phyloP scores from a whole-genome alignment of 495 filamentous ascomycete species.

The Evernia prunastri region DNA sequence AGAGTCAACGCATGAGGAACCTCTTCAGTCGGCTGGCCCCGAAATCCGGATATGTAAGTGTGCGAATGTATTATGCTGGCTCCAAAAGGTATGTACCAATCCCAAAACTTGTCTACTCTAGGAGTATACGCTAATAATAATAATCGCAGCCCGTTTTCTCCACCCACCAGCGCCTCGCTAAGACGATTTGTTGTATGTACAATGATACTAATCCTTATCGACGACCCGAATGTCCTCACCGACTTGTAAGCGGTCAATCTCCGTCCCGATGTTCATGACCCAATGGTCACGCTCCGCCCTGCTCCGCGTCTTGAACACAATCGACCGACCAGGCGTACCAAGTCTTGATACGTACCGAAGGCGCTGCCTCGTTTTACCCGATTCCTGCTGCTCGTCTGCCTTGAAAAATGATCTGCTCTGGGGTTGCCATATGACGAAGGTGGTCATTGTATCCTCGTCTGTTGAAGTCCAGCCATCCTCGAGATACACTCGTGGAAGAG shows the following conservation, averaged over 20 bases:
- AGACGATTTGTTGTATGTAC: neutral
- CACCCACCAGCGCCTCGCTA: constrained; percentile 30
- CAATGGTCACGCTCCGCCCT: constrained; percentile 68
- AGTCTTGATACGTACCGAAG: constrained; percentile 49
- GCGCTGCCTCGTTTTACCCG: constrained; percentile 38
- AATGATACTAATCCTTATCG: constrained; percentile 19
- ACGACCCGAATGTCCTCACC: constrained; percentile 57
- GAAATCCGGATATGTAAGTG: neutral
- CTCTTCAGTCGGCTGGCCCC: neutral
- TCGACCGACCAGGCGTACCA: constrained; percentile 56
- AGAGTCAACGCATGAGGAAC: neutral
- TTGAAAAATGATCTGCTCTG: constrained; percentile 54
- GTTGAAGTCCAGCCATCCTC: constrained; percentile 59
- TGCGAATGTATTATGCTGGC: neutral
- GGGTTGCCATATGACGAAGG: constrained; percentile 69
- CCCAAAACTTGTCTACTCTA: neutral
- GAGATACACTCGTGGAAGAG: constrained; percentile 58
- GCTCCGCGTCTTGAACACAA: constrained; percentile 66
- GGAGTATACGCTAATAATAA: neutral
- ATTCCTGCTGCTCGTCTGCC: constrained; percentile 40
- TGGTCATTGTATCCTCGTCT: constrained; percentile 66
- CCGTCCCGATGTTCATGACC: constrained; percentile 65
- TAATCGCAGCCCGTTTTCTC: neutral
- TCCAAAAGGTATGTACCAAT: constrained; percentile 1
- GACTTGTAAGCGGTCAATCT: constrained; percentile 62